Base-by-base conservation (phyloP, 495 filamentous ascomycete species). In the Oleoguttula mirabilis region DNA sequence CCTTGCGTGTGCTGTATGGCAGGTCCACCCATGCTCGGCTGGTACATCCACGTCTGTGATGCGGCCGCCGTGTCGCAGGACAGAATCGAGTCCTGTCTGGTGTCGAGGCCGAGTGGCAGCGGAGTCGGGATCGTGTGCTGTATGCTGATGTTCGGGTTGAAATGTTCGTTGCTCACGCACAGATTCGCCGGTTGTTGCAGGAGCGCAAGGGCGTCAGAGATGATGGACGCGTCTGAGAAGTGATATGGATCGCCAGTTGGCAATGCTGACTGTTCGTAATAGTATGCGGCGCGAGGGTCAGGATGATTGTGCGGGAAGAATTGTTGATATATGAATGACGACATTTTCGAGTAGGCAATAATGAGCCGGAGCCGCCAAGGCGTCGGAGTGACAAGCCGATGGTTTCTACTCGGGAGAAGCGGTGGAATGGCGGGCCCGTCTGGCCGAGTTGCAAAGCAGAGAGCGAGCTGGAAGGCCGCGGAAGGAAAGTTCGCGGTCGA, bases 1-100 rank as follows among this genome's bases (percentile, higher is more conserved):
- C 23, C 17, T 19, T 22, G 32, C 22, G 20, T 36, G 39, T n/a
- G 51, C 12, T 14, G 7, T 34, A 39, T 25, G 12, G 31, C 42
- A 21, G 47, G 36, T 4, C 25, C 24, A 5, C 41, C 47, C 41
- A 44, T 44, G 45, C 40, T 39, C 23, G n/a, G 15, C 3, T 39
- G 15, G 33, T 41, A 44, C 39, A 45, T 48, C 38, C 25, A 27
- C 25, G 25, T n/a, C 7, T 28, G 25, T 28, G 7, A n/a, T 28
- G 25, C 25, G 25, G 25, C 25, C 25, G 25, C n/a, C 7, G n/a
- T 28, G 25, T 7, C 25, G n/a, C 7, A 28, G 25, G 25, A 28
- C 25, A n/a, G 25, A n/a, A 28, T 28, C 7, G 7, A 28, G 25
- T 28, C 25, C 7, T 7, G 7, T 7, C 25, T n/a, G 25, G 25